Conservation (phyloP, 2,329 filamentous ascomycete species). For the Cyclaneusma minus region DNA sequence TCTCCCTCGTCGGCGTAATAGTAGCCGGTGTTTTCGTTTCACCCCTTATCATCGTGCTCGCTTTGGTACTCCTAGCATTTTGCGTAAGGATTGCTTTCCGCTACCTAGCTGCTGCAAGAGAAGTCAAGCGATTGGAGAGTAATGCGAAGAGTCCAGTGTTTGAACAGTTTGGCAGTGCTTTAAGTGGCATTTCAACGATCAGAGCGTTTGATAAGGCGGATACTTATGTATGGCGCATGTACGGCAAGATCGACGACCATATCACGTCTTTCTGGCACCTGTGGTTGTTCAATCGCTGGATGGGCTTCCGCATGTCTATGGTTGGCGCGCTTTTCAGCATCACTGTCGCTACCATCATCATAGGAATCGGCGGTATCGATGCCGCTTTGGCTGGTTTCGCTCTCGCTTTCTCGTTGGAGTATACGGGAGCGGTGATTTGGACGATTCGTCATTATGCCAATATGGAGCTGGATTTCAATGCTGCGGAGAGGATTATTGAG, state of each 20-base stretch:
- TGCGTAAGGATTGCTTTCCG: conserved; percentile 40
- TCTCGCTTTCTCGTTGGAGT: conserved; percentile 57
- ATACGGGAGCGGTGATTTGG: conserved; percentile 48
- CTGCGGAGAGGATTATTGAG: conserved; percentile 60
- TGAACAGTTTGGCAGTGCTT: conserved; percentile 60
- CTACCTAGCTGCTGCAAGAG: conserved; percentile 57
- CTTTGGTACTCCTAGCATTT: conserved; percentile 38
- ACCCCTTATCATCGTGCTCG: conserved; percentile 46
- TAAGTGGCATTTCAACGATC: conserved; percentile 60
- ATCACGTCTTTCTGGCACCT: conserved; percentile 49
- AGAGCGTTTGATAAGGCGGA: conserved; percentile 57
- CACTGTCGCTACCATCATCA: conserved; percentile 47
- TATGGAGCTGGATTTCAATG: conserved; percentile 66
- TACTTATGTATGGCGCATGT: conserved; percentile 56
- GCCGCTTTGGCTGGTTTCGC: conserved; percentile 63
- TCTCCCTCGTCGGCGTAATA: conserved; percentile 50
- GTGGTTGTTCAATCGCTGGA: conserved; percentile 64
- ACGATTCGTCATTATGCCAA: conserved; percentile 52
- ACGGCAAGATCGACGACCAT: conserved; percentile 51
- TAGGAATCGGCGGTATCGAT: conserved; percentile 44
- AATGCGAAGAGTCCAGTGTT: conserved; percentile 66
- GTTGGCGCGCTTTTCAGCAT: conserved; percentile 55
- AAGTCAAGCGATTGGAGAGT: conserved; percentile 64
- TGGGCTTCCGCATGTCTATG: conserved; percentile 55
- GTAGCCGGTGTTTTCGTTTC: conserved; percentile 55